Base-by-base conservation (phyloP, 2,329 filamentous ascomycete genomes). In the Pyricularia pennisetigena region DNA sequence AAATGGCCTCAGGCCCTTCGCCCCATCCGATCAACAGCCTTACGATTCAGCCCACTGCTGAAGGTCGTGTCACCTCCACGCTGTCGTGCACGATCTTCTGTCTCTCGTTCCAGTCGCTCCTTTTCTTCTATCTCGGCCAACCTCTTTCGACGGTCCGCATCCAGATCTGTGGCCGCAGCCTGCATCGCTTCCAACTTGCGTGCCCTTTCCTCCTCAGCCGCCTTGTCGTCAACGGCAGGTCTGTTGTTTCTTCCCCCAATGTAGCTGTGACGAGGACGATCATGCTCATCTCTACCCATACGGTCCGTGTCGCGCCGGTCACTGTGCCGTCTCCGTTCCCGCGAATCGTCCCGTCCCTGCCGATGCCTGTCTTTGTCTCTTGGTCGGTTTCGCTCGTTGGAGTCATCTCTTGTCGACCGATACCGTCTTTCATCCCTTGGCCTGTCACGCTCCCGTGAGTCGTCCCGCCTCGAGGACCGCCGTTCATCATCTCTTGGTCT, bases 111-210 rank as follows among this genome's bases (percentile, higher is more conserved):
- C 23, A 80, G 81, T 65, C 85, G 83, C 72, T 96, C 92, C 70
- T 83, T 83, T 71, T 87, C 85, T 28, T 86, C 88, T 23, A 94
- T 79, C 0, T 87, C 86, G 0, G 86, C 85, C 10, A 96, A 80
- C 28, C 92, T 86, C 69, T 85, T 83, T 71, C 86, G 86, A 35
- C 93, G 88, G 72, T 90, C 88, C n/a, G 81, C 75, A 72, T 94
- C 91, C 65, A 96, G 81, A 12, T 90, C 86, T 0, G 82, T 83
- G 4, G 90, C 90, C 30, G 88, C 89, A 23, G 85, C 84, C 75
- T 91, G 89, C 90, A 93, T 93, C 9, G 87, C 88, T 20, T 88
- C 90, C 23, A 93, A 78, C 75, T 88, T 91, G 28, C 85, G 83
- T 14, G 88, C 87, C n/a, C 83, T 82, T 70, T 90, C 88, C 26